A percentile compares a stretch with the other conserved stretches of the same genome.
Evolutionary conservation across 1,139 yeast genomes (phyloP).

Genomic region (Candida tetrigidarum): DNA sequence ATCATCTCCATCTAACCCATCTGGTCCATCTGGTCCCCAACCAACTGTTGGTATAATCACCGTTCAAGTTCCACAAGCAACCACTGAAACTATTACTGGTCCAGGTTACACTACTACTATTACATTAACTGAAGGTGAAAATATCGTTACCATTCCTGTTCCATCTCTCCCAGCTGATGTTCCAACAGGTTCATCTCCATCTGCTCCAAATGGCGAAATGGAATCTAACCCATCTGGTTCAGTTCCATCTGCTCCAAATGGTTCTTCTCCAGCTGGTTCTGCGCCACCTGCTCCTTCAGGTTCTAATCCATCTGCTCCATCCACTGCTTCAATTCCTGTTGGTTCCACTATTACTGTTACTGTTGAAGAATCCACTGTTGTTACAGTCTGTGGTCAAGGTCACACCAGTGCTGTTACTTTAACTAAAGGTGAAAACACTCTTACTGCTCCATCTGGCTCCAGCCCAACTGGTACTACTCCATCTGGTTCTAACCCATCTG

Average conservation of each 20-base stretch:
- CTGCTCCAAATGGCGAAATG: slow-evolving; percentile 1
- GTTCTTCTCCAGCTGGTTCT: slow-evolving; percentile 3
- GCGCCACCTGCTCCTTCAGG: slow-evolving; percentile 1
- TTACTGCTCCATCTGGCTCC: slow-evolving; percentile 4
- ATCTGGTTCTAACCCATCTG: neutral
- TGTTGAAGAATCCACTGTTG: too few relatives aligned
- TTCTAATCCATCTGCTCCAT: too few relatives aligned
- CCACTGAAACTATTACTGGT: slow-evolving; percentile 5
- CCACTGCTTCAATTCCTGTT: neutral
- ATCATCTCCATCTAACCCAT: neutral
- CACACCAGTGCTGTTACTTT: too few relatives aligned
- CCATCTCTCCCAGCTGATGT: neutral
- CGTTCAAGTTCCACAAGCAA: neutral
- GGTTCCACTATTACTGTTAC: too few relatives aligned
- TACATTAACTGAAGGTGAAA: slow-evolving; percentile 5
- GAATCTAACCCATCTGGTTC: neutral
- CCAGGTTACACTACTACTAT: slow-evolving; percentile 8
- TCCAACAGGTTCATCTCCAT: neutral
- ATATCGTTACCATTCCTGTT: slow-evolving; percentile 1
- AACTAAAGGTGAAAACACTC: too few relatives aligned
- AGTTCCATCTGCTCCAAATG: neutral
- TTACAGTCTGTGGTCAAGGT: too few relatives aligned
- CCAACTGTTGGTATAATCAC: slow-evolving; percentile 5
- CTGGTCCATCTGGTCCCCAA: neutral
- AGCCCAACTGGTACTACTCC: slow-evolving; percentile 2